Percentiles rank a stretch among this genome's conserved stretches.
phyloP scores from a whole-genome alignment of 345 rosid species.

The Syzygium grande region DNA sequence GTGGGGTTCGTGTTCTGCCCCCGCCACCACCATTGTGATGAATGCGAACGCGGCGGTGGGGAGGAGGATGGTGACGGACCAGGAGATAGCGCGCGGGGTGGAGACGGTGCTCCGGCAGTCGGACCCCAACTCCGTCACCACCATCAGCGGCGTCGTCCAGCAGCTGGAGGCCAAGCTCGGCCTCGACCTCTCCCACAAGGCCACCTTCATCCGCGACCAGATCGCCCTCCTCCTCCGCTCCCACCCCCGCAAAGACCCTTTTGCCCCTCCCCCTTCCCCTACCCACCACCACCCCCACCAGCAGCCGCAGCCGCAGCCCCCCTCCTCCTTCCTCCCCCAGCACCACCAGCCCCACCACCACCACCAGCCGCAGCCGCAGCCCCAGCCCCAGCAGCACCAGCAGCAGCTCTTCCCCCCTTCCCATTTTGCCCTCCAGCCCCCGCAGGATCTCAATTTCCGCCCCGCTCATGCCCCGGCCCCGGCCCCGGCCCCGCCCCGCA shows the following conservation, averaged over 20 bases:
- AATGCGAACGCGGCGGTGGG: slow-evolving; percentile 11
- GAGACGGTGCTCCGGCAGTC: slow-evolving; percentile 78
- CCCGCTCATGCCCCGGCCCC: slow-evolving; percentile 31
- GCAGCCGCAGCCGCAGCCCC: background rate
- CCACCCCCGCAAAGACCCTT: slow-evolving; percentile 38
- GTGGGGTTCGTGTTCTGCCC: rapidly evolving
- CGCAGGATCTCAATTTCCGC: slow-evolving; percentile 66
- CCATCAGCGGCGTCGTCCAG: slow-evolving; percentile 68
- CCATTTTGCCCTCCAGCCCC: slow-evolving; percentile 23
- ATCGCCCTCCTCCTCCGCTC: slow-evolving; percentile 59
- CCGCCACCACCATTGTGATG: background rate
- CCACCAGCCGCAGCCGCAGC: background rate
- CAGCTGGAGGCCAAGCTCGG: slow-evolving; percentile 86
- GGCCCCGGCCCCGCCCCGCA: background rate
- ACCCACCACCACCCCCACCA: slow-evolving; percentile 17
- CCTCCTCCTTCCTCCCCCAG: slow-evolving; percentile 10
- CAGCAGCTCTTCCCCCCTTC: slow-evolving; percentile 14
- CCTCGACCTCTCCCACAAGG: slow-evolving; percentile 72
- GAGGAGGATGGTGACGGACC: slow-evolving; percentile 67
- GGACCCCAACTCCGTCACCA: slow-evolving; percentile 51
- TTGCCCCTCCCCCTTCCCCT: slow-evolving; percentile 24
- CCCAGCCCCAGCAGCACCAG: background rate
- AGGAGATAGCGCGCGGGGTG: slow-evolving; percentile 72
- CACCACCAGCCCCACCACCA: slow-evolving; percentile 5
- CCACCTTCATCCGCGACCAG: slow-evolving; percentile 72